Evolutionary conservation across 345 rosid genomes (phyloP).

Genomic region (Hibiscus mutabilis): DNA sequence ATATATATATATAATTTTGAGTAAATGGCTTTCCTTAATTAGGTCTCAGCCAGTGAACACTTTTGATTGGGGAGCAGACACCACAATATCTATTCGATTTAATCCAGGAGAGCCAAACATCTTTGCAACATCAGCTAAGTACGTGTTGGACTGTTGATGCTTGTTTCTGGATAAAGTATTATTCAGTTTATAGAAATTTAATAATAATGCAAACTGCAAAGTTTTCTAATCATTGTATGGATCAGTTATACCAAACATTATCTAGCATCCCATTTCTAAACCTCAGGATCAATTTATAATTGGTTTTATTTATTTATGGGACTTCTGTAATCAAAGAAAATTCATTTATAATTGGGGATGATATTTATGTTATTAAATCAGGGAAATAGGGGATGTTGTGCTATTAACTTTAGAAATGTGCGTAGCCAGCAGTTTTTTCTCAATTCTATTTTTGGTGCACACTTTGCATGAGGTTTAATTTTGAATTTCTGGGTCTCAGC

Average conservation of each 20-base stretch:
- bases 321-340: background rate
- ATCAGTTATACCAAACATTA: background rate
- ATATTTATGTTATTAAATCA: too few species aligned
- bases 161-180: background rate
- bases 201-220: background rate
- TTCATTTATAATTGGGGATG: background rate
- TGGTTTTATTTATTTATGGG: background rate
- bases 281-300: too few species aligned
- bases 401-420: too few species aligned
- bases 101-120: constrained; percentile 89
- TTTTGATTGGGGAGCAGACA: constrained; percentile 81
- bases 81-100: constrained; percentile 80
- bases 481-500: background rate
- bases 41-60: constrained; percentile 91
- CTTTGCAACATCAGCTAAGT: constrained; percentile 82
- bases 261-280: background rate
- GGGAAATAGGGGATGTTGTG: background rate
- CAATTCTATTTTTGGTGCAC: background rate
- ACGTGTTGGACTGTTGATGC: constrained; percentile 16
- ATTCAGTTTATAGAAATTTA: background rate
- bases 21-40: constrained; percentile 10
- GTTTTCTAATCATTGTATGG: background rate
- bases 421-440: background rate
- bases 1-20: constrained; percentile 4
- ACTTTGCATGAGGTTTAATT: background rate